Evolutionary conservation across 2,329 filamentous ascomycete genomes (phyloP), one percentile per base, ranked within the genome.

Genomic region (Microsporum audouinii): DNA sequence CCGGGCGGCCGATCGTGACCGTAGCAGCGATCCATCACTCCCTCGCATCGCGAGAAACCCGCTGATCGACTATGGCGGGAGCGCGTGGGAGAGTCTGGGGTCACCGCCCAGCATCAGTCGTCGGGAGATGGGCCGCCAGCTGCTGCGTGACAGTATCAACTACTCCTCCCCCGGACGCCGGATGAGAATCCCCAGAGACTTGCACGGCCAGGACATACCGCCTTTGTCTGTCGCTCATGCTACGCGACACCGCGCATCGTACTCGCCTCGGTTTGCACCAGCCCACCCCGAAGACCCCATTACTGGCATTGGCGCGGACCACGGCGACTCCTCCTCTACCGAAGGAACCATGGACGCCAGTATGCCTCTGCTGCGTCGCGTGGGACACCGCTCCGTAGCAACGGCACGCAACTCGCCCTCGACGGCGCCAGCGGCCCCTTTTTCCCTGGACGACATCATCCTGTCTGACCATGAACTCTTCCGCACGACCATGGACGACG

Each of bases 381-480:
- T 75, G 61, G 70, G 71, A 38, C 70, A 73, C 64, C 70, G 71
- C 39, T 69, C 69, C 33, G 66, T 69, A 27, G 67, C 66, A 39
- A 66, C 68, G 38, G 64, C 65, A 47, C 65, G 59, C 59, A n/a
- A 60, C 41, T n/a, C 43, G 66, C 23, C 62, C 60, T 49, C 66
- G 64, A 3, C 27, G 7, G 17, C 23, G 23, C 23, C 45, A 6
- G 49, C 43, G 6, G 27, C 27, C 10, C 2, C 49, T 4, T 53
- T 53, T 5, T n/a, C 49, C 12, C 49, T n/a, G 27, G 49, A 29
- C 43, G 43, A 47, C 7, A 23, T 23, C 23, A 8, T 47, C 43
- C 1, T 29, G 17, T 27, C 43, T 41, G 90, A 96, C 73, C 87
- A 91, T 62, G 84, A 89, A 64, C 84, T 90, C 66, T 95, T 5